Evolutionary conservation across 495 filamentous ascomycete species (phyloP).

Genomic region (Hypoxylon cercidicola): DNA sequence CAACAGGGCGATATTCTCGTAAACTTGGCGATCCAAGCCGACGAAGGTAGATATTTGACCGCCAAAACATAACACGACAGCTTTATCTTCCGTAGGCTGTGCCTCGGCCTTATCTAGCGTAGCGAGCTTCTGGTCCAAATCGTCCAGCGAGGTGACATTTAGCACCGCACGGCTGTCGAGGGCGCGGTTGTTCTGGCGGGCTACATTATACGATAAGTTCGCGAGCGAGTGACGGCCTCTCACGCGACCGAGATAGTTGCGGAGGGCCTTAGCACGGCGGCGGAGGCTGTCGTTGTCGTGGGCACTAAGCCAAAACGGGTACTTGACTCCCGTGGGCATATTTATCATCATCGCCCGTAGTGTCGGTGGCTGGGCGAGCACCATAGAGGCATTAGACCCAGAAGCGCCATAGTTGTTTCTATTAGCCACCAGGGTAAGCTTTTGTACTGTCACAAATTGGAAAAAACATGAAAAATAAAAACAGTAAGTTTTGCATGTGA

Average conservation of each 20-base stretch:
- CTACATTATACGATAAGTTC: constrained; percentile 52
- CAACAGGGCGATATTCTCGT: constrained; percentile 44
- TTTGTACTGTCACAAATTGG: background rate
- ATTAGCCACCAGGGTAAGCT: background rate
- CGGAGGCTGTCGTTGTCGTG: constrained; percentile 28
- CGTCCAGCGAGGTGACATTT: constrained; percentile 38
- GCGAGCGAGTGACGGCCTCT: constrained; percentile 20
- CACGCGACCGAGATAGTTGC: constrained; percentile 12
- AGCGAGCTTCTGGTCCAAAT: constrained; percentile 44
- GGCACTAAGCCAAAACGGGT: constrained; percentile 44
- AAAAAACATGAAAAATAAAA: background rate
- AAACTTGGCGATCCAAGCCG: constrained; percentile 49
- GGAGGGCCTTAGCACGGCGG: constrained; percentile 19
- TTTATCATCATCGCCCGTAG: constrained; percentile 12
- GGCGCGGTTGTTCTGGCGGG: constrained; percentile 45
- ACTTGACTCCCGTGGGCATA: constrained; percentile 31
- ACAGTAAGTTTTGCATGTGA: background rate
- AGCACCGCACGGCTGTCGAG: constrained; percentile 45
- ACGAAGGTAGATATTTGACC: constrained; percentile 57
- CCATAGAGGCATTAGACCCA: constrained; percentile 56
- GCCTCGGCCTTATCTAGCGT: constrained; percentile 15
- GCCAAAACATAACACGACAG: constrained; percentile 61
- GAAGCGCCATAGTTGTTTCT: constrained; percentile 62
- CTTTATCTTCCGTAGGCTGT: constrained; percentile 27
- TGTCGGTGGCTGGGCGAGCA: constrained; percentile 42